phyloP scores from a whole-genome alignment of 345 rosid species.

The Heritiera littoralis region DNA sequence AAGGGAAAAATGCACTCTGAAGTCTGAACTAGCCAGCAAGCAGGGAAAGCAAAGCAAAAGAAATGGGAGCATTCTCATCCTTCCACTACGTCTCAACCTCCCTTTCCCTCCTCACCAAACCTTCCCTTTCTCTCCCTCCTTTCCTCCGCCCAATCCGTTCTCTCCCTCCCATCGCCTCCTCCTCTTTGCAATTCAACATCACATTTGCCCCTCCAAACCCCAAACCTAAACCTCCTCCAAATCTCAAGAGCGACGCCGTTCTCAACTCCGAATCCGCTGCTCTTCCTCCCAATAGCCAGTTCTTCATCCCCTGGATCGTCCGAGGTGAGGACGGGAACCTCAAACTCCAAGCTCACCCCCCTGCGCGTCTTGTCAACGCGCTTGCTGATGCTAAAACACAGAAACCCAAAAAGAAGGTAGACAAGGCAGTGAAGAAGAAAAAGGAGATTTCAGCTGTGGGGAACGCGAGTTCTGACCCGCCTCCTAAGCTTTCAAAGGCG shows the following conservation, averaged over 20 bases:
- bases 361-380: slow-evolving; percentile 54
- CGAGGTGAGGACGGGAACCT: slow-evolving; percentile 90
- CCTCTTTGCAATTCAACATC: slow-evolving; percentile 74
- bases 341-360: slow-evolving; percentile 72
- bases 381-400: slow-evolving; percentile 71
- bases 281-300: slow-evolving; percentile 35
- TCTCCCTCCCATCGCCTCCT: slow-evolving; percentile 41
- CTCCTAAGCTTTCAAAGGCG: slow-evolving; percentile 64
- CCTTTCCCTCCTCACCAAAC: slow-evolving; percentile 38
- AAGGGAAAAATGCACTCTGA: not conserved
- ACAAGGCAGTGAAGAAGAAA: slow-evolving; percentile 43
- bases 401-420: slow-evolving; percentile 48
- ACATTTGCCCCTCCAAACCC: slow-evolving; percentile 78
- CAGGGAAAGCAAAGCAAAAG: too few species aligned
- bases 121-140: slow-evolving; percentile 34
- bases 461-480: slow-evolving; percentile 23
- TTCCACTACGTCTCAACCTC: slow-evolving; percentile 20
- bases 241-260: slow-evolving; percentile 4
- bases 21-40: not conserved
- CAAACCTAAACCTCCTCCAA: slow-evolving; percentile 38
- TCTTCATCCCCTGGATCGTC: slow-evolving; percentile 86
- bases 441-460: slow-evolving; percentile 21
- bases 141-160: slow-evolving; percentile 43
- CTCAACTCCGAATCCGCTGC: slow-evolving; percentile 2
- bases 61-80: slow-evolving; percentile 25